phyloP scores from a whole-genome alignment of 768 basidiomycete species.

The Mycena indigotica region DNA sequence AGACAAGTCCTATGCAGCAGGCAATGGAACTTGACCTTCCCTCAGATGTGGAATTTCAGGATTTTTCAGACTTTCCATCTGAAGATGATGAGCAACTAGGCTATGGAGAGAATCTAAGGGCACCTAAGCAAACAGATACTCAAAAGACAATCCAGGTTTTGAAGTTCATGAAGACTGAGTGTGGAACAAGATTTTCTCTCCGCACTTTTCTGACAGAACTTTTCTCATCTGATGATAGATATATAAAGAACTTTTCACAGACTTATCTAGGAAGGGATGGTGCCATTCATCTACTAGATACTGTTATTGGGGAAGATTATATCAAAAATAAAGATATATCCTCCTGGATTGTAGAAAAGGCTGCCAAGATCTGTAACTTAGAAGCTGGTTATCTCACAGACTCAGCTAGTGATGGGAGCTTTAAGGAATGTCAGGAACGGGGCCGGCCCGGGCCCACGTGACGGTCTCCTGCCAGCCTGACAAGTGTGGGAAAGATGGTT shows the following conservation, averaged over 20 bases:
- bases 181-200: constrained; percentile 1
- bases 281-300: background rate
- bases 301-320: background rate
- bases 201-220: background rate
- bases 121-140: background rate
- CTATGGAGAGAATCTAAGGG: background rate
- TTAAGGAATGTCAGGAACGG: too few relatives aligned
- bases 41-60: too few relatives aligned
- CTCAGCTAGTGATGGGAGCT: too few relatives aligned
- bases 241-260: constrained; percentile 2
- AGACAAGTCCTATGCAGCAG: too few relatives aligned
- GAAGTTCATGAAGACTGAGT: constrained; percentile 2
- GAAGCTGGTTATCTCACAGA: constrained; percentile 1
- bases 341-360: constrained; percentile 2
- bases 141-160: background rate
- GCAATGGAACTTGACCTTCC: too few relatives aligned
- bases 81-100: background rate
- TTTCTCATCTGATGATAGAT: background rate
- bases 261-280: background rate
- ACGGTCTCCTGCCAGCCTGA: too few relatives aligned
- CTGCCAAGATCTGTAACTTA: background rate
- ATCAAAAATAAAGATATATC: background rate
- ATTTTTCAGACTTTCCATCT: too few relatives aligned
- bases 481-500: too few relatives aligned
- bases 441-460: too few relatives aligned